A percentile compares a stretch with the other conserved stretches of the same genome.
Conservation (phyloP, 2,329 filamentous ascomycete species). For the Fusarium nelsonii region DNA sequence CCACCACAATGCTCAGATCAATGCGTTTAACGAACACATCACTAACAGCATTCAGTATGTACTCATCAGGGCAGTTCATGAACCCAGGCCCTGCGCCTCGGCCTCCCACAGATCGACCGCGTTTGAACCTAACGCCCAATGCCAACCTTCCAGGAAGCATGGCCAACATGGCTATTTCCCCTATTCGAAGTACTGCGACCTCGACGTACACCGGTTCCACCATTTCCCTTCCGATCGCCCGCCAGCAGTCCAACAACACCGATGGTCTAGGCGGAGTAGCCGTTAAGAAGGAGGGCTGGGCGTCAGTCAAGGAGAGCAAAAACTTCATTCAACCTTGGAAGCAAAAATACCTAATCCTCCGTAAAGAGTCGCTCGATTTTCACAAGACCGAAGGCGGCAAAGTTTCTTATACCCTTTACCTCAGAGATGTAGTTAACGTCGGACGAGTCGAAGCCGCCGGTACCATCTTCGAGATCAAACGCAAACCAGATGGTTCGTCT, state of each 20-base stretch:
- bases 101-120: conserved; percentile 85
- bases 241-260: conserved; percentile 70
- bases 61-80: conserved; percentile 82
- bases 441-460: conserved; percentile 91
- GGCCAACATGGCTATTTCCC: conserved; percentile 81
- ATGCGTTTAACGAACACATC: conserved; percentile 5
- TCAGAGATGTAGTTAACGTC: conserved; percentile 91
- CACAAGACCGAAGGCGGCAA: conserved; percentile 92
- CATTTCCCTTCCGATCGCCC: conserved; percentile 76
- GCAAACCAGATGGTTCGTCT: conserved; percentile 75
- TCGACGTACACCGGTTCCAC: conserved; percentile 63
- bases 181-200: conserved; percentile 73
- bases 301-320: conserved; percentile 90
- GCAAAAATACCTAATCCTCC: conserved; percentile 89
- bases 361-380: conserved; percentile 94
- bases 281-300: conserved; percentile 84
- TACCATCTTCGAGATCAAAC: conserved; percentile 93
- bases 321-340: conserved; percentile 89
- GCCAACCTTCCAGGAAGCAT: conserved; percentile 82
- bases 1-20: neutral
- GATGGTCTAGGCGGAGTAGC: conserved; percentile 76
- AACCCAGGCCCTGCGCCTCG: conserved; percentile 95
- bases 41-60: conserved; percentile 60
- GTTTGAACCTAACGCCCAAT: conserved; percentile 82
- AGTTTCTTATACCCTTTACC: conserved; percentile 83